phyloP scores from a whole-genome alignment of 1,139 yeast genomes.

The Candida anutae region DNA sequence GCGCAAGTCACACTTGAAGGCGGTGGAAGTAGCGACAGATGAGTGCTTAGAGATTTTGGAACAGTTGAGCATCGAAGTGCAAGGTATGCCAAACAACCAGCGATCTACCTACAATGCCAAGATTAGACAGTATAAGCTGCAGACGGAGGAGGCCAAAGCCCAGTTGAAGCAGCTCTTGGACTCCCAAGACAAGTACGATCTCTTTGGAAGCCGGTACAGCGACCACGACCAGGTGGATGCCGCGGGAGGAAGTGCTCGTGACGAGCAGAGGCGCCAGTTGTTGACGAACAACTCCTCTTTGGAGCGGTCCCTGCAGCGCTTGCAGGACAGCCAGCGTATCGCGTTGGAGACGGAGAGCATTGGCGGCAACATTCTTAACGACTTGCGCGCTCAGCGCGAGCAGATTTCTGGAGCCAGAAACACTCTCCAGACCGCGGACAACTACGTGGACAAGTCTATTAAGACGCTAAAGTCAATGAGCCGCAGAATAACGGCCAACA shows the following conservation, averaged over 20 bases:
- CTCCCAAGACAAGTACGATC: conserved; percentile 55
- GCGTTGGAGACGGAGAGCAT: conserved; percentile 90
- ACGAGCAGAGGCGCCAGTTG: conserved; percentile 75
- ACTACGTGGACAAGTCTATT: conserved; percentile 84
- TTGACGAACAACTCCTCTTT: conserved; percentile 73
- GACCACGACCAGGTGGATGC: conserved; percentile 11
- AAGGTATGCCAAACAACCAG: conserved; percentile 65
- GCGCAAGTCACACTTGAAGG: conserved; percentile 44
- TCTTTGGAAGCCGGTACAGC: conserved; percentile 53
- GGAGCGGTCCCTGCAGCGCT: conserved; percentile 75
- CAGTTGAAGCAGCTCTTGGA: conserved; percentile 47
- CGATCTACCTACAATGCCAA: conserved; percentile 64
- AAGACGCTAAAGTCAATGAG: conserved; percentile 89
- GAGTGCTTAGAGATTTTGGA: conserved; percentile 76
- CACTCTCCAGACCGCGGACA: conserved; percentile 83
- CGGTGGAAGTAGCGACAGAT: conserved; percentile 63
- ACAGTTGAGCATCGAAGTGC: conserved; percentile 76
- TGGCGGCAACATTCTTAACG: conserved; percentile 87
- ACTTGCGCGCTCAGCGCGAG: conserved; percentile 87
- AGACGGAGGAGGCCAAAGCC: conserved; percentile 50
- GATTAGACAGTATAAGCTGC: conserved; percentile 58
- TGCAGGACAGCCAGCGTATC: conserved; percentile 80
- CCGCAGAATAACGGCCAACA: conserved; percentile 89
- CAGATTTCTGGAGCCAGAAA: conserved; percentile 80
- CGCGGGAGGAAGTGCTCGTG: conserved; percentile 34